These are phyloP conservation scores for Ceratobasidium sp. DNA, from an alignment of 1,284 basidiomycete species.

Conservation along the genomic window DNA sequence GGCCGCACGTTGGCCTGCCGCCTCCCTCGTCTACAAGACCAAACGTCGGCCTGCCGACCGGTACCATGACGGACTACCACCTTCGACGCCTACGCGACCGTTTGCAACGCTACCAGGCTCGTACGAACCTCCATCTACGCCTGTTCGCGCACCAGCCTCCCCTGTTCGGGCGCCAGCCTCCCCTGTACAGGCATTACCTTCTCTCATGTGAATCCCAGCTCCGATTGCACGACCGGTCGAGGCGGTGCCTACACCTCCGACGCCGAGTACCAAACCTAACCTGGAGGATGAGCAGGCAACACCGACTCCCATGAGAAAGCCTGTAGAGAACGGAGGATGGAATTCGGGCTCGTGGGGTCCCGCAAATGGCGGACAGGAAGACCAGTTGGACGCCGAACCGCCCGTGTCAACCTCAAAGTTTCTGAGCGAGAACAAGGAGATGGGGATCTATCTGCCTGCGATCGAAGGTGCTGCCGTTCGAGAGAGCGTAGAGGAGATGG, in stretches of 20 bases:
- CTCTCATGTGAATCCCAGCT: neutral
- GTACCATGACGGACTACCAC: constrained; percentile 24
- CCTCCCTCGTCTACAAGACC: constrained; percentile 11
- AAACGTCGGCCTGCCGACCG: neutral
- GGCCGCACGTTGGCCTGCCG: constrained; percentile 34
- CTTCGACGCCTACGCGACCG: constrained; percentile 31
- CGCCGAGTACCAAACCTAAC: constrained; percentile 15
- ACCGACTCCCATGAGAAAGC: constrained; percentile 7
- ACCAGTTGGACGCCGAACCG: neutral
- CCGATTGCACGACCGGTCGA: neutral
- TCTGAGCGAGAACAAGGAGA: constrained; percentile 44
- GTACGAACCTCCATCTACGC: neutral
- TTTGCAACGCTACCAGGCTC: constrained; percentile 21
- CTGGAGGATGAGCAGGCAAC: neutral
- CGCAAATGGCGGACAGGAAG: neutral
- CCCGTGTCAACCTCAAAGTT: constrained; percentile 38
- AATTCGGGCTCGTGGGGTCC: constrained; percentile 12
- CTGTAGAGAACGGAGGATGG: constrained; percentile 2
- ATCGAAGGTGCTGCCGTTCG: constrained; percentile 26
- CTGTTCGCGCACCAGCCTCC: constrained; percentile 16
- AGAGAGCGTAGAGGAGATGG: constrained; percentile 39
- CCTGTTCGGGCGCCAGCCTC: constrained; percentile 28
- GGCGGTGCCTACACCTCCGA: constrained; percentile 1
- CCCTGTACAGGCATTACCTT: no score
- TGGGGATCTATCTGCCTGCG: constrained; percentile 39